These are phyloP conservation scores for Phytophthora fragariae DNA, from an alignment of 352 stramenopile genomes.

Conservation along the genomic window DNA sequence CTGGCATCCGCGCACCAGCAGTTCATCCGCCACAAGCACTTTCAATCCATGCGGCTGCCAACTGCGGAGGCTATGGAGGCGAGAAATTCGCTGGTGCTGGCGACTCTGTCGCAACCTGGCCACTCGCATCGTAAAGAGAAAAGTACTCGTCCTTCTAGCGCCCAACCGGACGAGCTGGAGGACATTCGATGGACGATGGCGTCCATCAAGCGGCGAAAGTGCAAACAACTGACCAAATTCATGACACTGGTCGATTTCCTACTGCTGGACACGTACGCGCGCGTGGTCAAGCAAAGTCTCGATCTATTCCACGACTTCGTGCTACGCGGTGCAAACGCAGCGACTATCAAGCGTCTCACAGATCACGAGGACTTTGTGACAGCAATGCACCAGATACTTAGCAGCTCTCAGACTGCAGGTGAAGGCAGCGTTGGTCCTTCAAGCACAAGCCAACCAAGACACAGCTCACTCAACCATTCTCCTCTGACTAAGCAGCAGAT, in stretches of 20 bases:
- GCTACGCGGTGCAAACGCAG: constrained; percentile 53
- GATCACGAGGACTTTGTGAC: constrained; percentile 29
- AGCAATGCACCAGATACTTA: constrained; percentile 27
- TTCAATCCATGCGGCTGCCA: constrained; percentile 31
- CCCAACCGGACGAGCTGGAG: constrained; percentile 42
- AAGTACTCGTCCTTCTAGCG: constrained; percentile 3
- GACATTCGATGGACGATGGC: constrained; percentile 79
- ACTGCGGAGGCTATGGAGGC: constrained; percentile 22
- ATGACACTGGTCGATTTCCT: constrained; percentile 65
- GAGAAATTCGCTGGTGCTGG: constrained; percentile 29
- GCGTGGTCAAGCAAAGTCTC: constrained; percentile 49
- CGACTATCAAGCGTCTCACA: constrained; percentile 37
- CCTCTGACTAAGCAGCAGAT: constrained; percentile 53
- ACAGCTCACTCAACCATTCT: neutral
- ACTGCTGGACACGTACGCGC: constrained; percentile 52
- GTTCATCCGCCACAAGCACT: constrained; percentile 61
- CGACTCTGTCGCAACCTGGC: constrained; percentile 5
- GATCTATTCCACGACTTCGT: constrained; percentile 51
- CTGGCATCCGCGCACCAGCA: constrained; percentile 62
- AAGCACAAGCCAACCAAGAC: neutral
- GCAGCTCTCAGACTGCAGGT: constrained; percentile 5
- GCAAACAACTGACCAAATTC: constrained; percentile 64
- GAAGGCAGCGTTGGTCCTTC: constrained; percentile 16
- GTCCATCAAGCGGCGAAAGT: constrained; percentile 67
- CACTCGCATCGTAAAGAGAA: neutral